phyloP scores from a whole-genome alignment of 2,329 filamentous ascomycete species.

The Rutstroemia sp. region DNA sequence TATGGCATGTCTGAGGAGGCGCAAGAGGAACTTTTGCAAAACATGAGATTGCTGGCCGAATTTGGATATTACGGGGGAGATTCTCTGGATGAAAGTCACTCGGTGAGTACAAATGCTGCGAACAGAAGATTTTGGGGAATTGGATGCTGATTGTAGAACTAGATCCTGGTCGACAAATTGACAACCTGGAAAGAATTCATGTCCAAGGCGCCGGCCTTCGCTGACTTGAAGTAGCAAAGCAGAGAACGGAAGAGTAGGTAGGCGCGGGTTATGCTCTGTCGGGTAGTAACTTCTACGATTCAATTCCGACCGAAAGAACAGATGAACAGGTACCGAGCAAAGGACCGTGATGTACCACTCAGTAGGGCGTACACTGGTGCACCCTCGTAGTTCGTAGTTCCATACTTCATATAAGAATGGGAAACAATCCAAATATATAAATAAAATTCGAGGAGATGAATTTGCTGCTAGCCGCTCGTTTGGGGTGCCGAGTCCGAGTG shows the following conservation, averaged over 20 bases:
- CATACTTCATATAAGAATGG: no score
- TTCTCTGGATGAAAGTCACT: conserved; percentile 34
- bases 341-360: no score
- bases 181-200: conserved; percentile 37
- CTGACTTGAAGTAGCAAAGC: conserved; percentile 30
- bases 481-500: background rate
- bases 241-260: no score
- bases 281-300: background rate
- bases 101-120: conserved; percentile 12
- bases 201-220: conserved; percentile 30
- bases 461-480: background rate
- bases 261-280: background rate
- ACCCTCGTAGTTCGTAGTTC: no score
- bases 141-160: conserved; percentile 8
- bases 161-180: conserved; percentile 33
- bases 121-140: background rate
- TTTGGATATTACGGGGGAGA: conserved; percentile 46
- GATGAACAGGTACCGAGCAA: background rate
- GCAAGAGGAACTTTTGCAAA: conserved; percentile 45
- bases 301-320: no score
- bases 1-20: conserved; percentile 34
- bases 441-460: no score
- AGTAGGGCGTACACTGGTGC: no score
- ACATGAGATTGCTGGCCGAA: conserved; percentile 42
- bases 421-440: no score